These are phyloP conservation scores for Pyrenophora teres DNA, from an alignment of 2,329 filamentous ascomycete species.

Conservation along the genomic window DNA sequence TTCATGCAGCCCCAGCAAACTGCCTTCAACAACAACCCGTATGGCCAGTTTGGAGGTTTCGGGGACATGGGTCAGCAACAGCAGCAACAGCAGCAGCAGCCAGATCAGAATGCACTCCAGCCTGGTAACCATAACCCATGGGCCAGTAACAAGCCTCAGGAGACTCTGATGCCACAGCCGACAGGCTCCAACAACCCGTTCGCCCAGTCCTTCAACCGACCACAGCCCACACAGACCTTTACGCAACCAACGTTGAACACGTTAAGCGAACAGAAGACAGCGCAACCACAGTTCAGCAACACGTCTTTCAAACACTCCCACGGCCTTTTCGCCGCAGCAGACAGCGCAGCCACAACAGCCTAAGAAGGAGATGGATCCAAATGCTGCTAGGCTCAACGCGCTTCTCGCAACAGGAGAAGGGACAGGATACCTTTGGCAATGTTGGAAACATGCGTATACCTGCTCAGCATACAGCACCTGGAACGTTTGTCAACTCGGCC, in stretches of 20 bases:
- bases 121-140: conserved; percentile 94
- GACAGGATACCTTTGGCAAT: conserved; percentile 96
- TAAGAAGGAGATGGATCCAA: conserved; percentile 57
- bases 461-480: conserved; percentile 92
- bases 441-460: conserved; percentile 95
- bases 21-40: conserved; percentile 57
- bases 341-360: conserved; percentile 49
- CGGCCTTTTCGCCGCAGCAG: conserved; percentile 51
- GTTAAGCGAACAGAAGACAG: conserved; percentile 80
- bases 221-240: conserved; percentile 61
- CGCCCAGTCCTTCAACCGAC: conserved; percentile 68
- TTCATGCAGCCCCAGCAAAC: conserved; percentile 55
- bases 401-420: conserved; percentile 88
- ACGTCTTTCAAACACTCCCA: conserved; percentile 56
- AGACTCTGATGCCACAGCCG: conserved; percentile 75
- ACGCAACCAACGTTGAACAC: conserved; percentile 73
- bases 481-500: conserved; percentile 94
- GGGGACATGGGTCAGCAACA: conserved; percentile 40
- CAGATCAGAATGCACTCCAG: conserved; percentile 67
- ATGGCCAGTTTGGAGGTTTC: conserved; percentile 44
- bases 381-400: conserved; percentile 77
- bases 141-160: conserved; percentile 65
- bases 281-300: conserved; percentile 63
- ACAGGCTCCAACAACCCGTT: conserved; percentile 99
- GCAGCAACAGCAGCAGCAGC: conserved; percentile 52